Percentiles rank a stretch among this genome's conserved stretches.
Conservation (phyloP, 2,329 filamentous ascomycete species). For the Phaeoacremonium minimum region DNA sequence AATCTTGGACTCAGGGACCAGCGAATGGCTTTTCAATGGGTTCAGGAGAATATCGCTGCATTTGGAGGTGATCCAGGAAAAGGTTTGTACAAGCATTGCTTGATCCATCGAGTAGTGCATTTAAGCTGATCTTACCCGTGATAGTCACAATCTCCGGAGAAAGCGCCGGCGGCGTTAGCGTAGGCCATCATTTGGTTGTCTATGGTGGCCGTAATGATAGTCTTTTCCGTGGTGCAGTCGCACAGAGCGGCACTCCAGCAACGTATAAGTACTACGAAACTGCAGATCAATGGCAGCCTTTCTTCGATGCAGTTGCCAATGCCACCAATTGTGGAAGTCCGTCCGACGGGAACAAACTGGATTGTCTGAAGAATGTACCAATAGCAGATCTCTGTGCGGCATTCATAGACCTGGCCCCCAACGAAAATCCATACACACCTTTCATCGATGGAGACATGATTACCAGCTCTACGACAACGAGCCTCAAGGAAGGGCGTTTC, state of each 20-base stretch:
- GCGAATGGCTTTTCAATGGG: conserved; percentile 36
- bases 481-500: conserved; percentile 5
- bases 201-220: conserved; percentile 38
- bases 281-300: conserved; percentile 7
- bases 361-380: conserved; percentile 10
- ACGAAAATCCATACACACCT: conserved; percentile 4
- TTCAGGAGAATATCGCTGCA: conserved; percentile 35
- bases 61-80: conserved; percentile 35
- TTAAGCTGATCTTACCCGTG: not conserved
- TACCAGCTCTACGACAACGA: conserved; percentile 6
- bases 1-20: conserved; percentile 45
- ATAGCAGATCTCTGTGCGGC: conserved; percentile 7
- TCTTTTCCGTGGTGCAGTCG: conserved; percentile 31
- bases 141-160: conserved; percentile 32
- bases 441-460: conserved; percentile 13
- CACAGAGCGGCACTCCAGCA: conserved; percentile 6
- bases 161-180: conserved; percentile 36
- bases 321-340: conserved; percentile 3
- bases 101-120: not conserved
- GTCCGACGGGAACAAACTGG: conserved; percentile 6
- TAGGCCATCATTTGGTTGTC: conserved; percentile 16
- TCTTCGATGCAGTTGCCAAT: conserved; percentile 4
- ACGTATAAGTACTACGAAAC: not conserved
- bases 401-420: conserved; percentile 8
- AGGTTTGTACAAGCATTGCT: conserved; percentile 7